Percentiles rank a stretch among this genome's conserved stretches.
Conservation (phyloP, 2,329 filamentous ascomycete genomes). For the Pyricularia sp. region DNA sequence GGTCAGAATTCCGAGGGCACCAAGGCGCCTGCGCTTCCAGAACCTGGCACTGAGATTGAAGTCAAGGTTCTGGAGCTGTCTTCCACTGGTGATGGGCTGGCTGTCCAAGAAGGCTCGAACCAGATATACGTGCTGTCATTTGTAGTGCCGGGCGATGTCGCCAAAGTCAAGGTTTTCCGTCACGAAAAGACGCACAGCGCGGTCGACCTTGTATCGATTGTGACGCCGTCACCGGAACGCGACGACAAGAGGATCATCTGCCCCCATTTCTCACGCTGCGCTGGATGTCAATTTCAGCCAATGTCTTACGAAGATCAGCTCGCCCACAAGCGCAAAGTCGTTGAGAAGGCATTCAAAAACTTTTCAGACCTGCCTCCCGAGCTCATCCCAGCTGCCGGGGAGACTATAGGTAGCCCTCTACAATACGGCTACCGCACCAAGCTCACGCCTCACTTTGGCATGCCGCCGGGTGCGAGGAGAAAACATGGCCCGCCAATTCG, state of each 20-base stretch:
- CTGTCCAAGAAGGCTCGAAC: constrained; percentile 48
- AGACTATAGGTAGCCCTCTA: constrained; percentile 81
- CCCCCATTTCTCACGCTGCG: constrained; percentile 76
- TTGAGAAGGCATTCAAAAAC: constrained; percentile 84
- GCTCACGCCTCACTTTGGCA: constrained; percentile 87
- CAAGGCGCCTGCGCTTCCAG: constrained; percentile 34
- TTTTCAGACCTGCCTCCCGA: constrained; percentile 74
- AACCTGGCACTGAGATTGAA: constrained; percentile 62
- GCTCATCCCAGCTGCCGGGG: constrained; percentile 59
- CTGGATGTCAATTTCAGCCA: constrained; percentile 97
- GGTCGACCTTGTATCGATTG: constrained; percentile 71
- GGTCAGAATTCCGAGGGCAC: not conserved
- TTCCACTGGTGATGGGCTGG: constrained; percentile 85
- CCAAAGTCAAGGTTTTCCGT: constrained; percentile 64
- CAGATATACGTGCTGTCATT: constrained; percentile 82
- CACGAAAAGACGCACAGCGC: constrained; percentile 59
- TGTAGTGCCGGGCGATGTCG: constrained; percentile 69
- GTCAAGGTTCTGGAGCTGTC: constrained; percentile 73
- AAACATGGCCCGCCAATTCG: constrained; percentile 23
- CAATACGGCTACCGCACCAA: constrained; percentile 95
- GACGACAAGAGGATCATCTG: constrained; percentile 68
- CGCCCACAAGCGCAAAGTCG: constrained; percentile 66
- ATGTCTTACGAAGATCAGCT: constrained; percentile 80
- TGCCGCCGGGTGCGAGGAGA: constrained; percentile 34
- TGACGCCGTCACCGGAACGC: constrained; percentile 59